Percentiles rank a stretch among this genome's conserved stretches.
These are phyloP conservation scores for Rutstroemia sp. DNA, from an alignment of 2,329 filamentous ascomycete species.

Conservation along the genomic window DNA sequence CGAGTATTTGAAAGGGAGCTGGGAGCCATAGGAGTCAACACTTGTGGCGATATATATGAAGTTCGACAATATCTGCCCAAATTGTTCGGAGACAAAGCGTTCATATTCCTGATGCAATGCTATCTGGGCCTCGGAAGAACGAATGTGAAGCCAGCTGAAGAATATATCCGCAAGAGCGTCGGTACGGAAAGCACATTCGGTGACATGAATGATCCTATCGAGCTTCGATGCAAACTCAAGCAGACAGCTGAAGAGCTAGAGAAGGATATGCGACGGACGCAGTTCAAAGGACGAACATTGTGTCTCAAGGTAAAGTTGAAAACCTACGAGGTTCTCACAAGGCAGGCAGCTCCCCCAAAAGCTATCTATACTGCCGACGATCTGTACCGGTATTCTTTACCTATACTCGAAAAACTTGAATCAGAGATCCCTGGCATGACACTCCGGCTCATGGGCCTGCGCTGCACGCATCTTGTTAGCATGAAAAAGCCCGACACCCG, in stretches of 20 bases:
- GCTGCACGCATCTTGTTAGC: slow-evolving; percentile 80
- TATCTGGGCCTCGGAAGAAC: slow-evolving; percentile 84
- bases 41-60: slow-evolving; percentile 78
- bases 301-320: slow-evolving; percentile 91
- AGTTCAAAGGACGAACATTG: slow-evolving; percentile 84
- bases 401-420: slow-evolving; percentile 77
- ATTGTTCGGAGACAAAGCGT: slow-evolving; percentile 88
- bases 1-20: slow-evolving; percentile 89
- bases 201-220: slow-evolving; percentile 62
- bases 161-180: slow-evolving; percentile 86
- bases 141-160: slow-evolving; percentile 75
- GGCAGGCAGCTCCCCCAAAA: slow-evolving; percentile 69
- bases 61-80: slow-evolving; percentile 66
- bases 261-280: slow-evolving; percentile 69
- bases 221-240: slow-evolving; percentile 71
- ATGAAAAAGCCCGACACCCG: slow-evolving; percentile 73
- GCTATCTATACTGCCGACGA: slow-evolving; percentile 70
- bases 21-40: slow-evolving; percentile 77
- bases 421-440: slow-evolving; percentile 75
- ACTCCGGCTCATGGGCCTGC: slow-evolving; percentile 77
- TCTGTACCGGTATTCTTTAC: slow-evolving; percentile 71
- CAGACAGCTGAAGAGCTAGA: slow-evolving; percentile 79
- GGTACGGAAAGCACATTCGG: slow-evolving; percentile 89
- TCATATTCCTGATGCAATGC: slow-evolving; percentile 75
- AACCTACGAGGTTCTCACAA: slow-evolving; percentile 83